A percentile compares a stretch with the other conserved stretches of the same genome.
phyloP scores from a whole-genome alignment of 352 stramenopile species.

The Peronospora belbahrii region DNA sequence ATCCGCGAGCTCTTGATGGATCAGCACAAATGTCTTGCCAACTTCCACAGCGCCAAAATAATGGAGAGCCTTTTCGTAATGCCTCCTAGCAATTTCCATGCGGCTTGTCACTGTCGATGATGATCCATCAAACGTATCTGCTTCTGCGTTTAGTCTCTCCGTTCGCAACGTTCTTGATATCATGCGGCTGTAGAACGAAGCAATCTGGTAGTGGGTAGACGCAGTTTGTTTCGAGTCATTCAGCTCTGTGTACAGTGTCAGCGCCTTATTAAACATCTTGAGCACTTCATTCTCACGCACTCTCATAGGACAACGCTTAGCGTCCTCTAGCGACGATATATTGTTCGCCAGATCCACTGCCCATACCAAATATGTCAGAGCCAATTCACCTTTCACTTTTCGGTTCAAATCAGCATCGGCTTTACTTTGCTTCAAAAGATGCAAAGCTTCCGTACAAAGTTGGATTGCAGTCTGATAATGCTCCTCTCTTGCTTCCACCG shows the following conservation, averaged over 20 bases:
- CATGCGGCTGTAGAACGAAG: slow-evolving; percentile 60
- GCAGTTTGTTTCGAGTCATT: slow-evolving; percentile 61
- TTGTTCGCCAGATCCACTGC: slow-evolving; percentile 50
- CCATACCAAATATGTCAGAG: slow-evolving; percentile 77
- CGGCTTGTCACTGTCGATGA: slow-evolving; percentile 42
- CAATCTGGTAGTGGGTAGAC: slow-evolving; percentile 82
- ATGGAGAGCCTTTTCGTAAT: slow-evolving; percentile 76
- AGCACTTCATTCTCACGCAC: slow-evolving; percentile 37
- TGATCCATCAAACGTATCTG: slow-evolving; percentile 4
- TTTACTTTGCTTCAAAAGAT: slow-evolving; percentile 63
- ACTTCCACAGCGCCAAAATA: slow-evolving; percentile 71
- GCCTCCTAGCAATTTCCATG: slow-evolving; percentile 75
- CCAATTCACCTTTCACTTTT: slow-evolving; percentile 77
- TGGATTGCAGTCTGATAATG: slow-evolving; percentile 59
- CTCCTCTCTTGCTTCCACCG: slow-evolving; percentile 22
- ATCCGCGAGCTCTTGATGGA: slow-evolving; percentile 74
- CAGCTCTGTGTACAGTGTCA: slow-evolving; percentile 71
- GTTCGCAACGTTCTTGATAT: slow-evolving; percentile 38
- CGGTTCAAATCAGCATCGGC: slow-evolving; percentile 44
- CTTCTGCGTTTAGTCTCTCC: slow-evolving; percentile 5
- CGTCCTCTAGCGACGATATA: slow-evolving; percentile 1
- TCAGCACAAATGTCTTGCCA: slow-evolving; percentile 73
- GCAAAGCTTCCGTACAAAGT: slow-evolving; percentile 55
- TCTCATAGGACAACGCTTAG: slow-evolving; percentile 16
- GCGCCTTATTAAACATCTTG: slow-evolving; percentile 61